Evolutionary conservation across 2,329 filamentous ascomycete species (phyloP).

Genomic region (Talaromyces verruculosus): DNA sequence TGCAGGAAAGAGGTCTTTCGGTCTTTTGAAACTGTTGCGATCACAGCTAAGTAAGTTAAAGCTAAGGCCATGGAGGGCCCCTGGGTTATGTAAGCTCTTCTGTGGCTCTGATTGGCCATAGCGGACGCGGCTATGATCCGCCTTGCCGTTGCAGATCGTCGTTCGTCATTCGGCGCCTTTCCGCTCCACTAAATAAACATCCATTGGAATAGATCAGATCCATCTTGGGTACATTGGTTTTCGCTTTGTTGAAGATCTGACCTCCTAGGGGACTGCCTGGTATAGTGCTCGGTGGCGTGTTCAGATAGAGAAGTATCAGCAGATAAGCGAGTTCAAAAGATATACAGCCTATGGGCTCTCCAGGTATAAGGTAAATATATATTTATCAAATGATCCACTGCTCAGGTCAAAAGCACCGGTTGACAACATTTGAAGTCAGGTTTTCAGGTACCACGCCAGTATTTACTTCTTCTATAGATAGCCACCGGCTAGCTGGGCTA

Average conservation of each 20-base stretch:
- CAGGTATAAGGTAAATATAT: background rate
- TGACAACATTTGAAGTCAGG: background rate
- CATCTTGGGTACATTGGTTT: too few species aligned
- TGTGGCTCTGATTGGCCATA: background rate
- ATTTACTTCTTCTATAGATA: background rate
- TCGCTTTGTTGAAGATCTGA: too few species aligned
- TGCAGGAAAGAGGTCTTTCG: background rate
- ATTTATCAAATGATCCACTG: background rate
- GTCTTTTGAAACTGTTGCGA: background rate
- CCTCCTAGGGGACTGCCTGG: background rate
- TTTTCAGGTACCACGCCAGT: background rate
- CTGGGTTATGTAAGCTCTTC: background rate
- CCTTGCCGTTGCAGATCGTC: background rate
- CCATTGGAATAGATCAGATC: background rate
- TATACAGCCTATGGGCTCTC: background rate
- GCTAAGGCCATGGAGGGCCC: background rate
- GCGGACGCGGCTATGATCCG: conserved; percentile 1
- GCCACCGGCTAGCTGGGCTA: background rate
- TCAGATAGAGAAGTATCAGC: background rate
- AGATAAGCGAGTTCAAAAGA: background rate
- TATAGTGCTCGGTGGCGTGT: background rate
- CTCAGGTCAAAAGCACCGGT: background rate
- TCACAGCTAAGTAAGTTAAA: background rate
- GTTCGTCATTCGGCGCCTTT: background rate
- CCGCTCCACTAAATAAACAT: background rate